A percentile compares a stretch with the other conserved stretches of the same genome.
Evolutionary conservation across 2,329 filamentous ascomycete species (phyloP).

Genomic region (Exophiala mesophila): DNA sequence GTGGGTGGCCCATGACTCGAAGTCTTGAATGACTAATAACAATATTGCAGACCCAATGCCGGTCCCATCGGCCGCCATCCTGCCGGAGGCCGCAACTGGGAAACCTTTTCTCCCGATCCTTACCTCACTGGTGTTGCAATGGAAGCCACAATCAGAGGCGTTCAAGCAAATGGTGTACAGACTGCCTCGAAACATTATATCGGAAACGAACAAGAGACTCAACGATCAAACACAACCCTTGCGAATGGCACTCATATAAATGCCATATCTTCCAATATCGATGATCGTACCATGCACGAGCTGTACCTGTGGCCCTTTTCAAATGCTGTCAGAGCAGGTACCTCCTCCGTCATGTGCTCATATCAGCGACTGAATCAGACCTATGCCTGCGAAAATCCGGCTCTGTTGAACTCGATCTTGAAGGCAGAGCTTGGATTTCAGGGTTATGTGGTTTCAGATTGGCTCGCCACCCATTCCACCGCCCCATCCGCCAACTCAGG

Average conservation of each 20-base stretch:
- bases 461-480: slow-evolving; percentile 42
- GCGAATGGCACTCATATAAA: slow-evolving; percentile 43
- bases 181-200: slow-evolving; percentile 48
- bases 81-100: slow-evolving; percentile 44
- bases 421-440: slow-evolving; percentile 50
- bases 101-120: slow-evolving; percentile 47
- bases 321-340: slow-evolving; percentile 64
- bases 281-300: slow-evolving; percentile 71
- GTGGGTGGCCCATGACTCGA: neutral
- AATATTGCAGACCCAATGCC: slow-evolving; percentile 31
- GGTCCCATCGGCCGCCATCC: slow-evolving; percentile 35
- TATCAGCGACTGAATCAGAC: slow-evolving; percentile 46
- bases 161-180: slow-evolving; percentile 40
- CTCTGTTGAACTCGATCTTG: slow-evolving; percentile 43
- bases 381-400: slow-evolving; percentile 46
- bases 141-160: slow-evolving; percentile 39
- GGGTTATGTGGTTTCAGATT: slow-evolving; percentile 44
- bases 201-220: slow-evolving; percentile 63
- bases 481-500: slow-evolving; percentile 39
- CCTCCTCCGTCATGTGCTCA: slow-evolving; percentile 47
- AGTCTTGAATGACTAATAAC: neutral
- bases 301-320: slow-evolving; percentile 74
- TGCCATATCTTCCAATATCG: slow-evolving; percentile 53
- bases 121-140: slow-evolving; percentile 43
- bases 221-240: slow-evolving; percentile 39